Conservation (phyloP, 495 filamentous ascomycete species). For the Neurospora sublineolata region DNA sequence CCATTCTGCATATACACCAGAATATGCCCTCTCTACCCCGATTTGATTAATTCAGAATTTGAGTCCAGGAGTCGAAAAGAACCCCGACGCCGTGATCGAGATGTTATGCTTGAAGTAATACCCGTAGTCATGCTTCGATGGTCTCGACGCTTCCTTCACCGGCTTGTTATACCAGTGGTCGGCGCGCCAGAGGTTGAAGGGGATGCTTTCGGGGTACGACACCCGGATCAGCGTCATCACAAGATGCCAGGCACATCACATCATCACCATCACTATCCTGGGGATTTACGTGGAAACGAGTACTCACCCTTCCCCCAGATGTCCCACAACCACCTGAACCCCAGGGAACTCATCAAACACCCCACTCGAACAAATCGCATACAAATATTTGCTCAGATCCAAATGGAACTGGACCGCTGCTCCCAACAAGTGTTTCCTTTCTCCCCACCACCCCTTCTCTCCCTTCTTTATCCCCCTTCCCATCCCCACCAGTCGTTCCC, state of each 20-base stretch:
- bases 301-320: constrained; percentile 45
- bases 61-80: constrained; percentile 47
- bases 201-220: constrained; percentile 27
- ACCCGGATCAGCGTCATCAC: neutral
- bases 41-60: constrained; percentile 35
- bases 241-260: too few species aligned
- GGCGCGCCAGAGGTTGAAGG: constrained; percentile 53
- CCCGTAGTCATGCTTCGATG: constrained; percentile 44
- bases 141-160: constrained; percentile 42
- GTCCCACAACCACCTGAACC: constrained; percentile 49
- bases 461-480: neutral
- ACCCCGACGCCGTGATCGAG: constrained; percentile 51
- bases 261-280: too few species aligned
- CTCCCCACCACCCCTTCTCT: constrained; percentile 6
- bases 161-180: constrained; percentile 47
- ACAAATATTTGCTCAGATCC: constrained; percentile 27
- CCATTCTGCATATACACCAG: too few species aligned
- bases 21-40: constrained; percentile 22
- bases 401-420: constrained; percentile 28
- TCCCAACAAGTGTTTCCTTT: constrained; percentile 21
- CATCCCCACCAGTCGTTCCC: neutral
- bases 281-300: too few species aligned
- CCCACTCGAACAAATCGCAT: constrained; percentile 24
- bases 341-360: constrained; percentile 43
- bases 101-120: constrained; percentile 53